phyloP scores from a whole-genome alignment of 2,329 filamentous ascomycete species.

The Penicillium sp. region DNA sequence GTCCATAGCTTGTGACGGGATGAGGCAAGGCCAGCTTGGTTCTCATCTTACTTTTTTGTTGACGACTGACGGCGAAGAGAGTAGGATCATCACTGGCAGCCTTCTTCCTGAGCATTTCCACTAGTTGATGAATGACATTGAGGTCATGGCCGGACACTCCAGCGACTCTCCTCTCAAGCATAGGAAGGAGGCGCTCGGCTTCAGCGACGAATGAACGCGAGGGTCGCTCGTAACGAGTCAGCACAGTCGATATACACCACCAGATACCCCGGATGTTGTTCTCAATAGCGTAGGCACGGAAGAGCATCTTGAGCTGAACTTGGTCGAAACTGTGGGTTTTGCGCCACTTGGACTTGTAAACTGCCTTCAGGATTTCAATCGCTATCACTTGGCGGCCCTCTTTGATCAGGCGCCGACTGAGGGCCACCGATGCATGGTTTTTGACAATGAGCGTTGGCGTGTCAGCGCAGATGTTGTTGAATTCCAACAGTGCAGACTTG shows the following conservation, averaged over 20 bases:
- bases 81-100: not conserved
- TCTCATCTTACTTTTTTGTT: conserved; percentile 5
- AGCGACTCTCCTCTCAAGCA: conserved; percentile 8
- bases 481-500: conserved; percentile 39
- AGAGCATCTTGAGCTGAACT: conserved; percentile 39
- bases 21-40: not conserved
- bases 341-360: conserved; percentile 40
- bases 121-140: not conserved
- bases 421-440: conserved; percentile 34
- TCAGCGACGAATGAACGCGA: conserved; percentile 36
- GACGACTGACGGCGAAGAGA: not conserved
- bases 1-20: not conserved
- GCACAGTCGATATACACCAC: conserved; percentile 41
- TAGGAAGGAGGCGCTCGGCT: conserved; percentile 25
- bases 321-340: conserved; percentile 33
- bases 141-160: not conserved
- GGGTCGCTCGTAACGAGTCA: conserved; percentile 33
- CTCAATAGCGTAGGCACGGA: conserved; percentile 32
- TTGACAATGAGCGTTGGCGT: conserved; percentile 33
- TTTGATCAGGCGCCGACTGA: conserved; percentile 30
- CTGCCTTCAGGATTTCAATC: conserved; percentile 33
- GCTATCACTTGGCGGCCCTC: conserved; percentile 26
- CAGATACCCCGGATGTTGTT: conserved; percentile 37
- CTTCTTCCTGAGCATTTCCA: conserved; percentile 9
- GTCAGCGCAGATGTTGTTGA: conserved; percentile 38